These are phyloP conservation scores for Diplodia seriata DNA, from an alignment of 2,329 filamentous ascomycete genomes.

Conservation along the genomic window DNA sequence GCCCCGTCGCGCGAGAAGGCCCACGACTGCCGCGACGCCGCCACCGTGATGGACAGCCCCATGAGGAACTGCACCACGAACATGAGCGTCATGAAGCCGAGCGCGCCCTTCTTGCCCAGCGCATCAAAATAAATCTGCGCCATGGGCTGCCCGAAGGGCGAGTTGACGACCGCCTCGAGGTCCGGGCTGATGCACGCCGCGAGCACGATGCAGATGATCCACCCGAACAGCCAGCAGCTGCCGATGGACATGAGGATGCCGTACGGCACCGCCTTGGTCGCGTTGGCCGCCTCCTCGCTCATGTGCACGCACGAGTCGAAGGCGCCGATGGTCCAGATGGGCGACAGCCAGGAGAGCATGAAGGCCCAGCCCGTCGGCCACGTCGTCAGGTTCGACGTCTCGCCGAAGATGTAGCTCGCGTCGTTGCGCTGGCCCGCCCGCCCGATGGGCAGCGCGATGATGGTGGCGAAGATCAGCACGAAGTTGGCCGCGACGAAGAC, in stretches of 20 bases:
- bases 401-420: constrained; percentile 60
- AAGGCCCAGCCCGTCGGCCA: constrained; percentile 59
- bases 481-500: constrained; percentile 64
- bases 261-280: constrained; percentile 64
- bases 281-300: constrained; percentile 67
- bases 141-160: constrained; percentile 65
- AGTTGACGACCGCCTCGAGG: constrained; percentile 56
- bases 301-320: constrained; percentile 67
- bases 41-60: constrained; percentile 64
- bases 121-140: constrained; percentile 68
- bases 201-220: constrained; percentile 64
- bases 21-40: constrained; percentile 67
- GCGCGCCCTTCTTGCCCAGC: constrained; percentile 64
- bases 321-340: constrained; percentile 65
- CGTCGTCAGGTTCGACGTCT: constrained; percentile 63
- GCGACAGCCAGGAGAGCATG: constrained; percentile 66
- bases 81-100: constrained; percentile 65
- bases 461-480: constrained; percentile 62
- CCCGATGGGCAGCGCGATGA: constrained; percentile 51
- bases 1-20: constrained; percentile 69
- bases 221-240: constrained; percentile 63
- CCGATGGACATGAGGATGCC: constrained; percentile 66
- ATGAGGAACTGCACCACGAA: constrained; percentile 69
- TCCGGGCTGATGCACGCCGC: constrained; percentile 64
- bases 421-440: constrained; percentile 38